A percentile compares a stretch with the other conserved stretches of the same genome.
phyloP scores from a whole-genome alignment of 257 asterid species.

The Verbascum thapsus region DNA sequence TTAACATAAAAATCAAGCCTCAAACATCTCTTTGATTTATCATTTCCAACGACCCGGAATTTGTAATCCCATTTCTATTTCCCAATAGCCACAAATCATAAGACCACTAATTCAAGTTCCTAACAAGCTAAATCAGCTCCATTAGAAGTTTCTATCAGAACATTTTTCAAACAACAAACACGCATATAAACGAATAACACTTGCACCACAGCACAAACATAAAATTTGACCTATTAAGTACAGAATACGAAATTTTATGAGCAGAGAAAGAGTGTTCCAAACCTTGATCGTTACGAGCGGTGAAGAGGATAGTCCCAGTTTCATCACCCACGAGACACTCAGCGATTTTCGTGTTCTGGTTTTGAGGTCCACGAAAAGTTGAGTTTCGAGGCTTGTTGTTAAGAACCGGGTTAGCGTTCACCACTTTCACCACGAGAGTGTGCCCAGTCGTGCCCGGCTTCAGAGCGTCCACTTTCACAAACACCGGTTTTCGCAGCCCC shows the following conservation, averaged over 20 bases:
- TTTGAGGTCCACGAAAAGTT: slow-evolving; percentile 47
- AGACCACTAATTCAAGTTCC: slow-evolving; percentile 1
- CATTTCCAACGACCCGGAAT: neutral
- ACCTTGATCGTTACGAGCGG: slow-evolving; percentile 90
- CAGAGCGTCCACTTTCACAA: slow-evolving; percentile 62
- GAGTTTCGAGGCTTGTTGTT: slow-evolving; percentile 65
- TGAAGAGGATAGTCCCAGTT: slow-evolving; percentile 69
- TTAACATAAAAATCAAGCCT: neutral
- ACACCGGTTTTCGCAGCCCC: slow-evolving; percentile 65
- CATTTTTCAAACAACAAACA: neutral
- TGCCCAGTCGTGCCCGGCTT: slow-evolving; percentile 74
- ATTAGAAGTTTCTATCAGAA: neutral
- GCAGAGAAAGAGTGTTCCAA: neutral
- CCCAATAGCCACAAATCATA: slow-evolving; percentile 2
- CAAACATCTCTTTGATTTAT: neutral
- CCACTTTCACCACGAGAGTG: slow-evolving; percentile 55
- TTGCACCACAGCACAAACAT: neutral
- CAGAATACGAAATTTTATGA: neutral
- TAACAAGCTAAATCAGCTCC: neutral
- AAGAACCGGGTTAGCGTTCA: slow-evolving; percentile 54
- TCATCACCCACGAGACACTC: slow-evolving; percentile 83
- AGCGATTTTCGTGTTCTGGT: slow-evolving; percentile 55
- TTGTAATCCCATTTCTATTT: neutral
- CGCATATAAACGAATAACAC: neutral
- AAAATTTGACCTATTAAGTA: neutral